Percentiles rank a stretch among this genome's conserved stretches.
These are phyloP conservation scores for Backusella liffmaniae DNA, from an alignment of 192 early-diverging fungal genomes.

Conservation along the genomic window DNA sequence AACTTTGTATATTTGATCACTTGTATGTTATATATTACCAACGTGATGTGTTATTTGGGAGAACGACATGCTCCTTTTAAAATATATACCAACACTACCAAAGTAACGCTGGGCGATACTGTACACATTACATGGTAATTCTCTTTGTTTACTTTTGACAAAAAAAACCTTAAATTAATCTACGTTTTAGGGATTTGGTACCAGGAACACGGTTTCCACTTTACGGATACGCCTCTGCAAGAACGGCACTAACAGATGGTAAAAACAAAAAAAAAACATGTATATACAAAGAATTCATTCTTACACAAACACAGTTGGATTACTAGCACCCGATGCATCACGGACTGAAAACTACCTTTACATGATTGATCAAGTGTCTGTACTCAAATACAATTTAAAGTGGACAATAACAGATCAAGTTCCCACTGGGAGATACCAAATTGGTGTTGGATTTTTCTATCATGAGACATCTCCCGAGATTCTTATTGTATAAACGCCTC, in stretches of 20 bases:
- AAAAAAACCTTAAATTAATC: background rate
- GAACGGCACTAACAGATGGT: slow-evolving; percentile 15
- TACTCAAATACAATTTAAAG: slow-evolving; percentile 13
- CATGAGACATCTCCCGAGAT: slow-evolving; percentile 15
- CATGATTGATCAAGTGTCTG: slow-evolving; percentile 11
- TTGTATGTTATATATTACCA: background rate
- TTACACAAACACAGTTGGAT: background rate
- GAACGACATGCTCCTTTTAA: slow-evolving; percentile 5
- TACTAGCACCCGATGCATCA: slow-evolving; percentile 3
- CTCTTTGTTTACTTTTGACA: background rate
- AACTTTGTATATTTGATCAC: background rate
- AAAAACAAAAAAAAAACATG: background rate
- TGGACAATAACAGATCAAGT: slow-evolving; percentile 16
- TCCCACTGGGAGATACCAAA: slow-evolving; percentile 10
- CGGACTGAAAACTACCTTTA: slow-evolving; percentile 1
- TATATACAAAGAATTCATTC: background rate
- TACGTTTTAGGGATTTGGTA: background rate
- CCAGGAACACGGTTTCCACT: slow-evolving; percentile 11
- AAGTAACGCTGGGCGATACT: background rate
- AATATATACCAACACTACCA: background rate
- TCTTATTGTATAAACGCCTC: background rate
- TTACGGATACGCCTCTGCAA: slow-evolving; percentile 22
- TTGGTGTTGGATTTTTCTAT: slow-evolving; percentile 20
- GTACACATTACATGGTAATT: background rate
- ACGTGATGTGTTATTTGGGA: background rate